phyloP scores from a whole-genome alignment of 2,329 filamentous ascomycete genomes.

The Dactylonectria estremocensis region DNA sequence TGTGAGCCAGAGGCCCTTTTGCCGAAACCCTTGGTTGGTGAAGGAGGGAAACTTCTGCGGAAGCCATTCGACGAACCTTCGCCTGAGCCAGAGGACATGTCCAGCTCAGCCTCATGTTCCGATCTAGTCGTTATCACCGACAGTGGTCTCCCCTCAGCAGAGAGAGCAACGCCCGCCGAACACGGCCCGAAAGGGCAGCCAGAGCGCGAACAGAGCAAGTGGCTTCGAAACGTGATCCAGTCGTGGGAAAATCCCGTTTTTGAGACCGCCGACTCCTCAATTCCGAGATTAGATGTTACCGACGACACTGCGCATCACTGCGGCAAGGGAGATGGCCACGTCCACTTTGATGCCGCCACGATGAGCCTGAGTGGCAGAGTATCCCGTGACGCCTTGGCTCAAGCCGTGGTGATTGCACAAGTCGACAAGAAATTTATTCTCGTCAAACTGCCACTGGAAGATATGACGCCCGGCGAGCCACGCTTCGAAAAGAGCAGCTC shows the following conservation, averaged over 20 bases:
- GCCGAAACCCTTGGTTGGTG: conserved; percentile 54
- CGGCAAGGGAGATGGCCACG: conserved; percentile 27
- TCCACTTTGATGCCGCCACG: conserved; percentile 51
- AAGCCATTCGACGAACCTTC: conserved; percentile 61
- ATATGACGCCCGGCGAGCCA: not conserved
- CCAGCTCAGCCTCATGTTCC: not conserved
- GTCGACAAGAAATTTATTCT: conserved; percentile 94
- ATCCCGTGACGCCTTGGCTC: conserved; percentile 72
- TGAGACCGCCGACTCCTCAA: conserved; percentile 59
- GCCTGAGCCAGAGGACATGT: conserved; percentile 30
- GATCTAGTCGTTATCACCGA: not conserved
- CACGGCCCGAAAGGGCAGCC: conserved; percentile 13
- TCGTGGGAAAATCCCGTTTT: conserved; percentile 87
- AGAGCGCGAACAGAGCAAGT: conserved; percentile 55
- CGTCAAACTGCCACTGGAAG: conserved; percentile 65
- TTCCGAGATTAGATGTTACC: conserved; percentile 58
- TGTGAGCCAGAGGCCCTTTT: conserved; percentile 6
- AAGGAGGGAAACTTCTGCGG: conserved; percentile 59
- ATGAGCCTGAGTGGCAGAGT: conserved; percentile 62
- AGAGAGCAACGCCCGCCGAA: not conserved
- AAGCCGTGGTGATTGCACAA: conserved; percentile 81
- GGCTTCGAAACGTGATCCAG: conserved; percentile 73
- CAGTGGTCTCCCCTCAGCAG: not conserved
- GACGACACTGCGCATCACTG: conserved; percentile 8
- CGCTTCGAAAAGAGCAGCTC: conserved; percentile 44